Evolutionary conservation across 805 yeast species (phyloP).

Genomic region (Kockiozyma suomiensis): DNA sequence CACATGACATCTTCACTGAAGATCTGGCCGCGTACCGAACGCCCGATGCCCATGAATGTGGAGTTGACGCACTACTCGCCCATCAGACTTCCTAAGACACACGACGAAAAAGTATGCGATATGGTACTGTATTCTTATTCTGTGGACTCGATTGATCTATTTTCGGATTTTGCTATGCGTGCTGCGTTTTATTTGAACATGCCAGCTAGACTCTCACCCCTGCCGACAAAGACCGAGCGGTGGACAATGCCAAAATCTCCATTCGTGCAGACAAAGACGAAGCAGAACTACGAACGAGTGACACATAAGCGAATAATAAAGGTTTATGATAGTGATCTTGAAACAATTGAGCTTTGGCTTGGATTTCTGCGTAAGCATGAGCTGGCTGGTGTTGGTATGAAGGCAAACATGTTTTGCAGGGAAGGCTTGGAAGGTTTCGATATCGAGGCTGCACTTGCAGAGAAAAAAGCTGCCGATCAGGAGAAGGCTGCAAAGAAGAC

Average conservation of each 20-base stretch:
- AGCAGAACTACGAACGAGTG: constrained; percentile 89
- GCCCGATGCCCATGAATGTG: constrained; percentile 82
- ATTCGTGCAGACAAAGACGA: constrained; percentile 89
- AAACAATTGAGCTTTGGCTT: constrained; percentile 78
- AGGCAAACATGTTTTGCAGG: constrained; percentile 60
- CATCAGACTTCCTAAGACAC: constrained; percentile 61
- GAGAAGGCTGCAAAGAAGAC: neutral
- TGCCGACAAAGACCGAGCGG: constrained; percentile 72
- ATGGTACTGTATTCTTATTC: constrained; percentile 66
- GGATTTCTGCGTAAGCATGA: constrained; percentile 76
- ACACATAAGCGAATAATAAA: constrained; percentile 75
- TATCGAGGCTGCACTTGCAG: neutral
- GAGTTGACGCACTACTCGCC: constrained; percentile 83
- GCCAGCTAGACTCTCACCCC: constrained; percentile 73
- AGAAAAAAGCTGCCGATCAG: neutral
- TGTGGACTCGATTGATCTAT: constrained; percentile 68
- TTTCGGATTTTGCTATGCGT: constrained; percentile 82
- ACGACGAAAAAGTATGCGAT: constrained; percentile 75
- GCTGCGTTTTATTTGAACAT: constrained; percentile 89
- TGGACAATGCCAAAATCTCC: constrained; percentile 95
- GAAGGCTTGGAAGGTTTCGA: constrained; percentile 18
- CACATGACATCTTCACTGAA: constrained; percentile 16
- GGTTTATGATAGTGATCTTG: constrained; percentile 84
- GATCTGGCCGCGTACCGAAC: constrained; percentile 39
- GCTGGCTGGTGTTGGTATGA: constrained; percentile 79